Percentiles rank a stretch among this genome's conserved stretches.
These are phyloP conservation scores for Chaetothyriales sp. DNA, from an alignment of 2,329 filamentous ascomycete species.

Conservation along the genomic window DNA sequence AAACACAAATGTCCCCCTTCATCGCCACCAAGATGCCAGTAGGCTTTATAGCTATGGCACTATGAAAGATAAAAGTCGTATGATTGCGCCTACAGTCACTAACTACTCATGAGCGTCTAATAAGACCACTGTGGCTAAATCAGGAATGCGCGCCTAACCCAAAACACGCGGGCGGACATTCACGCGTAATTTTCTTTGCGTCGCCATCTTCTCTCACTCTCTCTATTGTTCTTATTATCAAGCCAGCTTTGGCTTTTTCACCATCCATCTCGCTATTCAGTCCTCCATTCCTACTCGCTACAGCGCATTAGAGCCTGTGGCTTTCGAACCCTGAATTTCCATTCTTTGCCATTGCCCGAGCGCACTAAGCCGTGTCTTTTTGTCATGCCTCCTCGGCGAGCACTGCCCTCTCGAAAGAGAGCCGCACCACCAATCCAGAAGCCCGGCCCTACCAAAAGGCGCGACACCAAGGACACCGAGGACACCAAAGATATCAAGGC, in stretches of 20 bases:
- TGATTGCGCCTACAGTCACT: too few relatives aligned
- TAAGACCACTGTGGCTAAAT: too few relatives aligned
- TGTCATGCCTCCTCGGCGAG: background rate
- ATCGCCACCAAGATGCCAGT: too few relatives aligned
- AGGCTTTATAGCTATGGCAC: too few relatives aligned
- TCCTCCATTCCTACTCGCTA: background rate
- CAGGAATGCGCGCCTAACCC: background rate
- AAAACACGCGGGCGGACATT: background rate
- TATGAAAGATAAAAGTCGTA: too few relatives aligned
- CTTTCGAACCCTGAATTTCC: background rate
- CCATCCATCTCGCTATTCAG: background rate
- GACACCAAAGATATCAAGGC: background rate
- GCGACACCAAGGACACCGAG: background rate
- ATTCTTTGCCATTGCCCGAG: background rate
- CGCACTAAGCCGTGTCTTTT: background rate
- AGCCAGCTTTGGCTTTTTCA: background rate
- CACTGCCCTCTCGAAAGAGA: background rate
- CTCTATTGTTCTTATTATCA: background rate
- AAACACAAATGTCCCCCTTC: too few relatives aligned
- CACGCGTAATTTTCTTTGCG: background rate
- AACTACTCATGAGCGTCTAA: too few relatives aligned
- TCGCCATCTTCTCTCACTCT: background rate
- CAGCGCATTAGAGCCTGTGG: background rate
- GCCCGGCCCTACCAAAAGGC: background rate
- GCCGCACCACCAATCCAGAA: background rate